A percentile compares a stretch with the other conserved stretches of the same genome.
Evolutionary conservation across 2,329 filamentous ascomycete genomes (phyloP).

Genomic region (Teratosphaeria epicoccoides): DNA sequence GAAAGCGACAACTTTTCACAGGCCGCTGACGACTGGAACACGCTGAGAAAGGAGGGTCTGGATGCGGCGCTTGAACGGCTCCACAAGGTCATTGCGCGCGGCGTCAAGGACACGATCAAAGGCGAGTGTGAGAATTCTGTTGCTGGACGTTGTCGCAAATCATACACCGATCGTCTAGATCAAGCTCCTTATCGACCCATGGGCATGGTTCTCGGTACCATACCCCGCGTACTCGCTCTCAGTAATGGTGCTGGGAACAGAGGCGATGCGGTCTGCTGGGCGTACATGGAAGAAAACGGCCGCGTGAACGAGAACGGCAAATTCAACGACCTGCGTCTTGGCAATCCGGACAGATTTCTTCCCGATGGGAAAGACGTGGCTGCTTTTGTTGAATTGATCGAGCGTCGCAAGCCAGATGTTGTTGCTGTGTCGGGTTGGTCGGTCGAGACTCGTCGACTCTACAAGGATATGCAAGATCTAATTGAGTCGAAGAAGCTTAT

Average conservation of each 20-base stretch:
- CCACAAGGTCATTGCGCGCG: conserved; percentile 73
- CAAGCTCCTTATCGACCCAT: conserved; percentile 94
- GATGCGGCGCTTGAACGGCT: conserved; percentile 73
- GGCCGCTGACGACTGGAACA: conserved; percentile 89
- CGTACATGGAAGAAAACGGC: conserved; percentile 87
- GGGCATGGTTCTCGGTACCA: conserved; percentile 78
- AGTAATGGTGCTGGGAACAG: conserved; percentile 77
- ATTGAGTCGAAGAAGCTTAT: conserved; percentile 67
- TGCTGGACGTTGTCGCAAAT: conserved; percentile 75
- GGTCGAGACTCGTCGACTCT: conserved; percentile 72
- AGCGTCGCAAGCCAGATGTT: conserved; percentile 75
- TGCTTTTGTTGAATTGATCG: conserved; percentile 67
- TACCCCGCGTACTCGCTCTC: conserved; percentile 74
- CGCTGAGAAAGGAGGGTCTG: conserved; percentile 72
- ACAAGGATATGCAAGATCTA: conserved; percentile 69
- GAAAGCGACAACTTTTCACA: conserved; percentile 94
- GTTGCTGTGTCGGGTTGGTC: conserved; percentile 82
- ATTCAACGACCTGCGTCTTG: conserved; percentile 62
- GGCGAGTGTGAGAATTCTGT: conserved; percentile 91
- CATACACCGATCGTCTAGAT: conserved; percentile 80
- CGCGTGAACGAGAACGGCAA: conserved; percentile 82
- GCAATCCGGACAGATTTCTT: conserved; percentile 55
- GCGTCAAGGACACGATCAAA: conserved; percentile 87
- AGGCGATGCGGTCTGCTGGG: conserved; percentile 75
- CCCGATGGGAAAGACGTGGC: conserved; percentile 54